Conservation (phyloP, 148 eudicot species). For the Beta vulgaris region DNA sequence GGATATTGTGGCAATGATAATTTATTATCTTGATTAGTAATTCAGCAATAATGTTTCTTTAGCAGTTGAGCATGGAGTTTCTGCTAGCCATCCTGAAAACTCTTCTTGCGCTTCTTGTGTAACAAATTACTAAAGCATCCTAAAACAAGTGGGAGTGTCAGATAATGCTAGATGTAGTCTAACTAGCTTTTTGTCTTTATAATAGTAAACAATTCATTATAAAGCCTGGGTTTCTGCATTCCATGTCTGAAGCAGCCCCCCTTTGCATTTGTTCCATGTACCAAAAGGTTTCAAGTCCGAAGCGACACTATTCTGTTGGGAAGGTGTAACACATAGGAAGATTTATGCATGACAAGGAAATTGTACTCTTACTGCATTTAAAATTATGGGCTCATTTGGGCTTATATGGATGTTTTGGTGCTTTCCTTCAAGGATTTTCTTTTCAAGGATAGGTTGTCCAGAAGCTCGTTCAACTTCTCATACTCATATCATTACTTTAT, state of each 20-base stretch:
- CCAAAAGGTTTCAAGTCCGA: neutral
- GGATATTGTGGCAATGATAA: too few species aligned
- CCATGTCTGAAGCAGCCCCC: neutral
- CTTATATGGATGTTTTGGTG: neutral
- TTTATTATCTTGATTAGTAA: too few species aligned
- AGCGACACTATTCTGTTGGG: neutral
- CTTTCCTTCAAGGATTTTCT: neutral
- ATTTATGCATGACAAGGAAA: neutral
- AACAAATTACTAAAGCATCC: neutral
- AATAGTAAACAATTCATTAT: neutral
- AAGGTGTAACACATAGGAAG: neutral
- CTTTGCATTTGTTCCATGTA: neutral
- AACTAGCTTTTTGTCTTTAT: too few species aligned
- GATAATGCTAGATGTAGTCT: neutral
- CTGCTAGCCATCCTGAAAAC: neutral
- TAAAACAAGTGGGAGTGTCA: neutral
- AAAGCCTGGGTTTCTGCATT: neutral
- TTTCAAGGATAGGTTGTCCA: neutral
- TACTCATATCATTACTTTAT: neutral
- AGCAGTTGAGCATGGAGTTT: neutral
- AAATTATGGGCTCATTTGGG: neutral
- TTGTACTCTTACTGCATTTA: neutral
- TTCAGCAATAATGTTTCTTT: too few species aligned
- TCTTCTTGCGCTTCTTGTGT: neutral
- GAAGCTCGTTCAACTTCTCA: conserved; percentile 3